phyloP scores from a whole-genome alignment of 164 flowering plant species.

The Nelumbo lutea region DNA sequence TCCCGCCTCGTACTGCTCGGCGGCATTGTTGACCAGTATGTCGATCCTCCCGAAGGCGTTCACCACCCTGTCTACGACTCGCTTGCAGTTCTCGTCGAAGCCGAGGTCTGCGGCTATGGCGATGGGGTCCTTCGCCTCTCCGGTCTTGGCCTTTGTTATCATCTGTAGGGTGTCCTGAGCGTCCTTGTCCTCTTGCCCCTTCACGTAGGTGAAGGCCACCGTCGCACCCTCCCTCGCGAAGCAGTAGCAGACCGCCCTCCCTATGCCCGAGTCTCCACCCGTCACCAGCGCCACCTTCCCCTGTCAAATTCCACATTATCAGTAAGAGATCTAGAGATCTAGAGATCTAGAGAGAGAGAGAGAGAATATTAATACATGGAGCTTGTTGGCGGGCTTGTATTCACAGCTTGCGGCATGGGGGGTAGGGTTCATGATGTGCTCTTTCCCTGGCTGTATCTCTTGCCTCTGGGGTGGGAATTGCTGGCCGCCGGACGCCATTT shows the following conservation, averaged over 20 bases:
- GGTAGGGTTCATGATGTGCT: slow-evolving; percentile 59
- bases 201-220: slow-evolving; percentile 77
- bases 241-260: slow-evolving; percentile 58
- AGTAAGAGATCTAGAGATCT: too few species aligned
- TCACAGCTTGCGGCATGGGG: slow-evolving; percentile 37
- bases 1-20: slow-evolving; percentile 42
- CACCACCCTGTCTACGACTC: slow-evolving; percentile 52
- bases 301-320: slow-evolving; percentile 19
- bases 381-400: slow-evolving; percentile 60
- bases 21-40: slow-evolving; percentile 56
- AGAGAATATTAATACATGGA: slow-evolving; percentile 24
- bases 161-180: slow-evolving; percentile 54
- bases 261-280: slow-evolving; percentile 80
- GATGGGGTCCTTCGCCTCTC: slow-evolving; percentile 52
- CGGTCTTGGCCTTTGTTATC: slow-evolving; percentile 29
- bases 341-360: not conserved
- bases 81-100: slow-evolving; percentile 51
- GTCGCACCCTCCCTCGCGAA: slow-evolving; percentile 74
- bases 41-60: slow-evolving; percentile 49
- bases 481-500: slow-evolving; percentile 30
- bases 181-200: slow-evolving; percentile 66
- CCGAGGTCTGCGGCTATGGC: slow-evolving; percentile 56
- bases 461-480: slow-evolving; percentile 65
- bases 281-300: slow-evolving; percentile 75
- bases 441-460: slow-evolving; percentile 65